Base-by-base conservation (phyloP, 1,284 basidiomycete genomes). In the Rhodotorula glutinis region DNA sequence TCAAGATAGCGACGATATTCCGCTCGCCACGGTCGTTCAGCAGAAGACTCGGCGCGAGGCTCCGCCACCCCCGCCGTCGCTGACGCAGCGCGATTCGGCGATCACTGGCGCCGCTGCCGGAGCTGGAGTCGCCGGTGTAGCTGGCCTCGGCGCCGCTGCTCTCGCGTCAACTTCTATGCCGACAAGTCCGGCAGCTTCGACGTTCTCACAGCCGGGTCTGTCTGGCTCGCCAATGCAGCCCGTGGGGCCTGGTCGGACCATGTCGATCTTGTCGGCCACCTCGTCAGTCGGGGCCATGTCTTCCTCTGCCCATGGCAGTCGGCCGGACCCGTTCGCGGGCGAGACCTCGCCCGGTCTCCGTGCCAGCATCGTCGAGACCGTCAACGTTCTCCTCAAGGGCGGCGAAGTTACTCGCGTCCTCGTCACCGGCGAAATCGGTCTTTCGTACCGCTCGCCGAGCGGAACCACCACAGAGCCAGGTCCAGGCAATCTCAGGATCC, bases 341-440 rank as follows among this genome's bases (percentile, higher is more conserved):
- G 47, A 54, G 16, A 40, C 64, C 7, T 63, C 59, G 3, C 62
- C 75, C 0, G 81, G 80, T 27, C 69, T 83, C 11, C 74, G 79
- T 10, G 80, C 81, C 2, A 78, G 76, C 58, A 75, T 84, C 44
- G 77, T 76, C 49, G 83, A 84, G 75, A 80, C 81, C 2, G 79
- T 84, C 66, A 82, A 82, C 67, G 83, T 81, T 7, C 76, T 82
- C 43, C 78, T 81, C 66, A 77, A 77, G 53, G 73, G 69, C 10
- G 79, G 80, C 21, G 75, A 78, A 30, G 76, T 82, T 13, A 67
- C 75, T 25, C 77, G 79, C n/a, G 77, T 82, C 7, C 79, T 82
- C 77, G 78, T 84, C 56, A 81, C 79, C 8, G 84, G 84, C 33
- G 83, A 84, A 64, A 78, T 85, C 38, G 77, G 67, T 43, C 69